Conservation (phyloP, 305 asterid species). For the Solanum aculeatissimum region DNA sequence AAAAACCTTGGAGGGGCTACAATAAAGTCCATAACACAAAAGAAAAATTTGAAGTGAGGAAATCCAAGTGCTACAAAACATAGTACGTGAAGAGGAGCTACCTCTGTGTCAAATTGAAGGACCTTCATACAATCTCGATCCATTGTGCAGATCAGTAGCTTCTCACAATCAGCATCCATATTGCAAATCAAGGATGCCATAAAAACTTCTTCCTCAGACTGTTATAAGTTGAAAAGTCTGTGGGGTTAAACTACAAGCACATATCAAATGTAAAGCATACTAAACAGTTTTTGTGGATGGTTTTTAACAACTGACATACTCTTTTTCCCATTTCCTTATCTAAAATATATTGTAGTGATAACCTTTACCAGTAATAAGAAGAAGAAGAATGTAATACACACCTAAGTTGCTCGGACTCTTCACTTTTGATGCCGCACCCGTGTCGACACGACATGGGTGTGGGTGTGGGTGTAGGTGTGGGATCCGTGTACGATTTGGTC, state of each 20-base stretch:
- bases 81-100: constrained; percentile 9
- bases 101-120: constrained; percentile 87
- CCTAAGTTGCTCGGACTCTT: too few relatives aligned
- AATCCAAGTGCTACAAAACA: neutral
- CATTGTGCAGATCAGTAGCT: constrained; percentile 88
- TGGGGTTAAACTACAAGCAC: neutral
- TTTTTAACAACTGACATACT: neutral
- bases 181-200: constrained; percentile 91
- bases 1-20: neutral
- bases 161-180: constrained; percentile 60
- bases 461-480: too few relatives aligned
- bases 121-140: constrained; percentile 75
- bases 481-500: too few relatives aligned
- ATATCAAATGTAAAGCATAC: neutral
- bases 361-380: neutral
- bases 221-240: constrained; percentile 14
- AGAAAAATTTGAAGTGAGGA: neutral
- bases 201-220: constrained; percentile 72
- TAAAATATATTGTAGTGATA: neutral
- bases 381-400: too few relatives aligned
- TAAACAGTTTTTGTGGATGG: neutral
- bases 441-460: too few relatives aligned
- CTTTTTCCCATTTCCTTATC: neutral
- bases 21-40: neutral
- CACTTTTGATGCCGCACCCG: too few relatives aligned